A percentile compares a stretch with the other conserved stretches of the same genome.
Conservation (phyloP, 148 eudicot species). For the Rhododendron henanense region DNA sequence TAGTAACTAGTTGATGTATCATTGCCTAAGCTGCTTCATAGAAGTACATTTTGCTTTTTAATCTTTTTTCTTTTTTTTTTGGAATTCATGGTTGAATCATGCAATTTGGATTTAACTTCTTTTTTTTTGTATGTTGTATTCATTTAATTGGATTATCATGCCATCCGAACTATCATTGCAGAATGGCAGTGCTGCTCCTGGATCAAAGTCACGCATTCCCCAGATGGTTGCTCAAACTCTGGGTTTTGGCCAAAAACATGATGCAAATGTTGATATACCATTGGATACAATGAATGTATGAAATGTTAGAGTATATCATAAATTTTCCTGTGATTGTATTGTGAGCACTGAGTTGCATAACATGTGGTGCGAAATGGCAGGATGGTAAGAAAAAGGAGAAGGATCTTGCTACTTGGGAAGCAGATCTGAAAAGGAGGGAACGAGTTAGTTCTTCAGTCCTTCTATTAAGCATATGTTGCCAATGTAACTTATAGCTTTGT, state of each 20-base stretch:
- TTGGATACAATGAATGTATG: slow-evolving; percentile 75
- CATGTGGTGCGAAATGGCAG: slow-evolving; percentile 34
- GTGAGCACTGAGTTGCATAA: slow-evolving; percentile 9
- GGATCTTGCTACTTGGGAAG: slow-evolving; percentile 64
- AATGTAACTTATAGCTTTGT: neutral
- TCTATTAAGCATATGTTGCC: slow-evolving; percentile 5
- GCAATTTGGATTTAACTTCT: neutral
- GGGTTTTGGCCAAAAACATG: slow-evolving; percentile 95
- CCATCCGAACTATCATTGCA: slow-evolving; percentile 23
- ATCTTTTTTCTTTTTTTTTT: neutral
- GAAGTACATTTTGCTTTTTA: neutral
- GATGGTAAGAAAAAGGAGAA: slow-evolving; percentile 64
- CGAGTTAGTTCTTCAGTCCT: slow-evolving; percentile 33
- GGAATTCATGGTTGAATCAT: neutral
- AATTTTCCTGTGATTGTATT: slow-evolving; percentile 5
- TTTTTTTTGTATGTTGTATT: neutral
- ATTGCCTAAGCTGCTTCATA: neutral
- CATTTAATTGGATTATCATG: neutral
- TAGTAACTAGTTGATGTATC: neutral
- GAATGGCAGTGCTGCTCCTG: slow-evolving; percentile 69
- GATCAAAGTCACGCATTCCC: slow-evolving; percentile 74
- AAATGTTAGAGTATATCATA: slow-evolving; percentile 4
- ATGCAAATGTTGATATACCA: slow-evolving; percentile 91
- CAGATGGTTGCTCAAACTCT: slow-evolving; percentile 54
- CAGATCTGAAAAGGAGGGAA: slow-evolving; percentile 60